Percentiles rank a stretch among this genome's conserved stretches.
phyloP scores from a whole-genome alignment of 2,329 filamentous ascomycete genomes.

The Chrysoporthe cubensis region DNA sequence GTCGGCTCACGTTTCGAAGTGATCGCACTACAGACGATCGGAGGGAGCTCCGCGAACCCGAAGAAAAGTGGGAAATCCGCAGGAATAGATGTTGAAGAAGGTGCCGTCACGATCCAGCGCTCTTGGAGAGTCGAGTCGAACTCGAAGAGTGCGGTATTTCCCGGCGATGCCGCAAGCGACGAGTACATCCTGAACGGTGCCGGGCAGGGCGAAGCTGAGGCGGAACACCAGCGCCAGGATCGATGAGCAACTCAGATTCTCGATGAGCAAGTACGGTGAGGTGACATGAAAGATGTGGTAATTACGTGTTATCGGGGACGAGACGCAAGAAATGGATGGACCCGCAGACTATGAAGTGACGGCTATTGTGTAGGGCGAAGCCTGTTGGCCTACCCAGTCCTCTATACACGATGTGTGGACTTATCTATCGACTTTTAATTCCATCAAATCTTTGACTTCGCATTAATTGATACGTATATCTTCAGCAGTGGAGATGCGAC shows the following conservation, averaged over 20 bases:
- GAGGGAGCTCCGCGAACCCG: constrained; percentile 5
- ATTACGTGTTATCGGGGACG: neutral
- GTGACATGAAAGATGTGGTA: neutral
- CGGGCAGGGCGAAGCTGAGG: neutral
- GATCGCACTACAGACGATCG: constrained; percentile 25
- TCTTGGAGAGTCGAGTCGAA: constrained; percentile 8
- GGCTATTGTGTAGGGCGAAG: constrained; percentile 17
- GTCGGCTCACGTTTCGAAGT: neutral
- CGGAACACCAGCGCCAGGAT: neutral
- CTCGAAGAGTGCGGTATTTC: constrained; percentile 5
- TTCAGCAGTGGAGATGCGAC: too few species aligned
- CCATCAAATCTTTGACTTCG: too few species aligned
- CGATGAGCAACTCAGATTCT: neutral
- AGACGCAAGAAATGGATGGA: neutral
- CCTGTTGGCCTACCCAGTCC: neutral
- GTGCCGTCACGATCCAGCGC: constrained; percentile 3
- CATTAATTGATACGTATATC: too few species aligned
- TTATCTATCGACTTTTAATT: too few species aligned
- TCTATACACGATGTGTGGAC: too few species aligned
- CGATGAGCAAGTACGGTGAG: neutral
- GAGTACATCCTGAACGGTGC: constrained; percentile 2
- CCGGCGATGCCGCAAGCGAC: neutral
- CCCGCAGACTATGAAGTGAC: constrained; percentile 7
- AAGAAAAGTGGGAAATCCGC: neutral
- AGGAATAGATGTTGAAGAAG: neutral